Evolutionary conservation across 257 asterid genomes (phyloP).

Genomic region (Cruciata laevipes): DNA sequence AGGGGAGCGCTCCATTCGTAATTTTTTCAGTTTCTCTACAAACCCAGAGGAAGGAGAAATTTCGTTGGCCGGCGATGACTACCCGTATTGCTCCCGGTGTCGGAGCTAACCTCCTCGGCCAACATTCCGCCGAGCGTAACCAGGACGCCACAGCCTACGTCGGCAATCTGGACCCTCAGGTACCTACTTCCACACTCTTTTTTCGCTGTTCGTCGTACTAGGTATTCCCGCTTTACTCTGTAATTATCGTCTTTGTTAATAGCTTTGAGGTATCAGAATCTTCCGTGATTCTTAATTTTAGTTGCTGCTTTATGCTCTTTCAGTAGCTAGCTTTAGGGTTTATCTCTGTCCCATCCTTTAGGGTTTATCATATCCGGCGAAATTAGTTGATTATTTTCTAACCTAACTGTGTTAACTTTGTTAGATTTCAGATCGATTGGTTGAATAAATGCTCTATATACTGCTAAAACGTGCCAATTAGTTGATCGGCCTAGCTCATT

Average conservation of each 20-base stretch:
- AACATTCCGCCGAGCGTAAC: slow-evolving; percentile 96
- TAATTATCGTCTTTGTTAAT: background rate
- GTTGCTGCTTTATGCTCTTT: background rate
- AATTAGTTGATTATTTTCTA: too few relatives aligned
- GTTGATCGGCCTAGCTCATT: background rate
- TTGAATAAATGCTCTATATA: background rate
- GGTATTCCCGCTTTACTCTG: background rate
- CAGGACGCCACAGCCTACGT: slow-evolving; percentile 95
- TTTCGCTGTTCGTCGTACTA: background rate
- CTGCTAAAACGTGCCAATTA: background rate
- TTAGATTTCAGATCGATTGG: background rate
- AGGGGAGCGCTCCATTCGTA: background rate
- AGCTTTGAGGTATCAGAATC: background rate
- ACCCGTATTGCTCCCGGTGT: slow-evolving; percentile 94
- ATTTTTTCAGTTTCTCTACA: background rate
- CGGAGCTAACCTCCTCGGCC: slow-evolving; percentile 92
- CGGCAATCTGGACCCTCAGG: slow-evolving; percentile 84
- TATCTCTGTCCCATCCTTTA: background rate
- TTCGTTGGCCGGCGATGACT: slow-evolving; percentile 37
- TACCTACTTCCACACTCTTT: background rate
- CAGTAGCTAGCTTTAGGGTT: too few relatives aligned
- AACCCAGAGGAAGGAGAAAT: background rate
- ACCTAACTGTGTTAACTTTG: background rate
- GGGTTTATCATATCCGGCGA: background rate
- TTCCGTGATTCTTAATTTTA: background rate